Conservation (phyloP, 2,329 filamentous ascomycete species). For the Pseudogymnoascus sp. region DNA sequence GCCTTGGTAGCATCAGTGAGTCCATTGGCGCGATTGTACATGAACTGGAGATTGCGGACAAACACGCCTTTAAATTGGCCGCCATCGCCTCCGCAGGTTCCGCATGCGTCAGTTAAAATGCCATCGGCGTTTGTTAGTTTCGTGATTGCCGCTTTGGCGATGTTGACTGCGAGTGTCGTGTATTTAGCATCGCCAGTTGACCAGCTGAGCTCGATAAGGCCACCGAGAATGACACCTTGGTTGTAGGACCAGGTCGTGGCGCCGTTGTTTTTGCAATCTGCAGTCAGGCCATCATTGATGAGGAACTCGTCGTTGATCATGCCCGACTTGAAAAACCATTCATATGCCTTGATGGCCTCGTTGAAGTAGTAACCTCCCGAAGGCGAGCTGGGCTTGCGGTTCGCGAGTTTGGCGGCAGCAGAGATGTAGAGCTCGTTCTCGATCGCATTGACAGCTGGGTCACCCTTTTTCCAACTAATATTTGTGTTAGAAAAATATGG, state of each 20-base stretch:
- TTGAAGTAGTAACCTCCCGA: slow-evolving; percentile 46
- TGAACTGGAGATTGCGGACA: slow-evolving; percentile 51
- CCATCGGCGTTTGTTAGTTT: slow-evolving; percentile 36
- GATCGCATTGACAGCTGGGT: slow-evolving; percentile 46
- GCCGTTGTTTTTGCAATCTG: slow-evolving; percentile 42
- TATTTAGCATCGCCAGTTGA: slow-evolving; percentile 34
- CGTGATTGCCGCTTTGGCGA: slow-evolving; percentile 46
- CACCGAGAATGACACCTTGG: slow-evolving; percentile 53
- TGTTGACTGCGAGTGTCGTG: slow-evolving; percentile 42
- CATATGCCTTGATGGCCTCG: slow-evolving; percentile 41
- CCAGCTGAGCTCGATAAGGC: slow-evolving; percentile 48
- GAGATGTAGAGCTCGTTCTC: slow-evolving; percentile 49
- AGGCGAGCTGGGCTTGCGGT: slow-evolving; percentile 44
- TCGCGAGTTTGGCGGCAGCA: slow-evolving; percentile 47
- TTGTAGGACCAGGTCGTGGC: slow-evolving; percentile 45
- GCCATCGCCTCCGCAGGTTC: slow-evolving; percentile 39
- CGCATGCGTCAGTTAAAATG: slow-evolving; percentile 47
- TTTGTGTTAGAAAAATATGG: slow-evolving; percentile 3
- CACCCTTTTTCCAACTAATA: slow-evolving; percentile 44
- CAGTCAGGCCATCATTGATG: slow-evolving; percentile 46
- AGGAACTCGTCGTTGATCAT: slow-evolving; percentile 39
- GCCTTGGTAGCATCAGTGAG: slow-evolving; percentile 37
- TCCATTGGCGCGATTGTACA: slow-evolving; percentile 35
- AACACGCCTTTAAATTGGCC: slow-evolving; percentile 69
- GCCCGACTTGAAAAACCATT: slow-evolving; percentile 41